Base-by-base conservation (phyloP, 768 basidiomycete genomes). In the Pleurotus salmoneostramineus region DNA sequence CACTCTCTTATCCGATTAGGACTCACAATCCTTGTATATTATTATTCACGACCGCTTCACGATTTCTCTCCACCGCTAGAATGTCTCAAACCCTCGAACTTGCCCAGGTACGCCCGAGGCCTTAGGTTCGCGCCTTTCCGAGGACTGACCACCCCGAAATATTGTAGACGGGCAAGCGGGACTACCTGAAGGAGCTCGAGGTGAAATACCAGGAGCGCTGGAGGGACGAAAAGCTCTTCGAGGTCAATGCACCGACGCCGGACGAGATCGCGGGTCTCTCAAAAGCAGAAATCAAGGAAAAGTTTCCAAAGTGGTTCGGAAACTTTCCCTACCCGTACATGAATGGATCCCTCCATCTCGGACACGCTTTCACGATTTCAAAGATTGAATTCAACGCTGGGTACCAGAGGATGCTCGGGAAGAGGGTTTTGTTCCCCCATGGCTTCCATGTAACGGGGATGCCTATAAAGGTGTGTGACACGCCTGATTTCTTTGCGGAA, bases 361-460 rank as follows among this genome's bases (percentile, higher is more conserved):
- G 97, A 21, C 97, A 99, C 73, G 96, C 91, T 0, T 99, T 99
- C 75, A 95, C 95, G 42, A 93, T 98, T 74, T 94, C 93, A 57
- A 99, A 99, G 76, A 88, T 98, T 70, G 97, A 99, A 70, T 99
- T 98, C 65, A 85, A 87, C 0, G 90, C 96, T 36, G 97, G 97
- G 32, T 98, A 91, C 72, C 88, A 99, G 74, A 81, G 96, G 44
- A 87, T 99, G 90, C 69, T 95, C 62, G 96, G 97, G 52, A 97
- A 97, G 76, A 82, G 92, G 12, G 93, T 90, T 32, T 73, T 99
- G 63, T 98, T 98, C 75, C 97, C 97, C n/a, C 90, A 95, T 67
- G 97, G 93, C 49, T 91, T 97, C 73, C 97, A 99, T 74, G 92
- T 91, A 65, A 99, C 97, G 4, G 97, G 97, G 35, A 91, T 99